Base-by-base conservation (phyloP, 257 asterid genomes). In the Leptodermis oblonga region DNA sequence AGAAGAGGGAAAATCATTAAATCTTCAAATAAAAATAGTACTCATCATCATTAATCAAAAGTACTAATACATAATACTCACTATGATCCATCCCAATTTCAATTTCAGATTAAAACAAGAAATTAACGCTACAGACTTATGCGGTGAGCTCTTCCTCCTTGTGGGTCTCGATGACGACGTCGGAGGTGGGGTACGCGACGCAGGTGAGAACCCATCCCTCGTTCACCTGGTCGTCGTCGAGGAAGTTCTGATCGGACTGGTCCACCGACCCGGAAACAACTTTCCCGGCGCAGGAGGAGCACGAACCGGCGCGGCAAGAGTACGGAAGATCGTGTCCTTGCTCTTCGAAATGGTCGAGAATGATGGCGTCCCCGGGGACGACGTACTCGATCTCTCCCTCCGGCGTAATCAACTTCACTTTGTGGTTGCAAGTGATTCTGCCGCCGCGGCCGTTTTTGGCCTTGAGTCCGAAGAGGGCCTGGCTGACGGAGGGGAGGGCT, bases 291-390 rank as follows among this genome's bases (percentile, higher is more conserved):
- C 97, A 92, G 14, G 92, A 81, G 64, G 97, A 92, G 85, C 98
- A 92, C 0, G 98, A 83, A 0, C 97, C 97, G 7, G 97, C 89
- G 61, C 98, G 86, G 91, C 98, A 92, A 0, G 97, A 90, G 86
- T 77, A 90, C 0, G 98, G 97, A 45, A 87, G 77, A 0, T 89
- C 97, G 5, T 72, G 4, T 0, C 92, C 98, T 2, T 1, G 4
- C 22, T 92, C 92, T 81, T 92, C 98, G n/a, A 92, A 94, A 31
- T 54, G 63, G 70, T 92, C 98, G 1, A 92, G 86, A 74, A 92
- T 74, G 96, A 85, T 86, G 0, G 15, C 71, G 46, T 89, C 94
- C 30, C 78, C 84, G 0, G 76, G 70, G 81, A 90, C 81, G 2
- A 74, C 67, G 78, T 86, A 80, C 26, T 43, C 82, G 1, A 66